A percentile compares a stretch with the other conserved stretches of the same genome.
phyloP scores from a whole-genome alignment of 495 filamentous ascomycete genomes.

The Lentithecium fluviatile region DNA sequence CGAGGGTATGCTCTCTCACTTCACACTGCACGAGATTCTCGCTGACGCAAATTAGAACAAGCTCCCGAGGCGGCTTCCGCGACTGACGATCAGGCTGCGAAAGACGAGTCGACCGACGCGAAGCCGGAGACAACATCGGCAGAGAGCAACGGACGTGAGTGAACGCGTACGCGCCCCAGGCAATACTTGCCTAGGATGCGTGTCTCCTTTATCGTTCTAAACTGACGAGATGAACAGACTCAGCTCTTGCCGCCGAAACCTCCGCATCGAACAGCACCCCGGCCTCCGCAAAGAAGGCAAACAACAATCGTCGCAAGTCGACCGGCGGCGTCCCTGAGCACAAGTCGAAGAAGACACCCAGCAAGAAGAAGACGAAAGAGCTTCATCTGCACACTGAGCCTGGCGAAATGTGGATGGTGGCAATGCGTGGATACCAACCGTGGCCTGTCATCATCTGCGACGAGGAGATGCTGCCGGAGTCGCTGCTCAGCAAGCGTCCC shows the following conservation, averaged over 20 bases:
- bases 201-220: background rate
- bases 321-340: slow-evolving; percentile 62
- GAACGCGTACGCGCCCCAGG: background rate
- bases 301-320: slow-evolving; percentile 61
- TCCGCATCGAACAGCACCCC: slow-evolving; percentile 37
- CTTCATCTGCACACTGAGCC: slow-evolving; percentile 77
- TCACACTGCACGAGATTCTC: background rate
- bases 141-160: slow-evolving; percentile 16
- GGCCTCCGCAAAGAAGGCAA: slow-evolving; percentile 40
- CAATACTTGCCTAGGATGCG: background rate
- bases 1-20: slow-evolving; percentile 24
- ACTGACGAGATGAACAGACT: slow-evolving; percentile 17
- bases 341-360: slow-evolving; percentile 70
- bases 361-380: slow-evolving; percentile 76
- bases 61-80: background rate
- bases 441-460: slow-evolving; percentile 92
- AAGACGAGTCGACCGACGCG: slow-evolving; percentile 14
- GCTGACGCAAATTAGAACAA: background rate
- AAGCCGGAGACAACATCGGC: slow-evolving; percentile 15
- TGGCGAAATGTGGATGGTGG: slow-evolving; percentile 80
- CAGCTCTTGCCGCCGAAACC: background rate
- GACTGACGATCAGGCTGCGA: background rate
- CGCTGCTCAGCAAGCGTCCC: slow-evolving; percentile 68
- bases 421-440: slow-evolving; percentile 83
- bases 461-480: slow-evolving; percentile 81